Conservation (phyloP, 2,329 filamentous ascomycete genomes). For the Fusarium cyanostomum region DNA sequence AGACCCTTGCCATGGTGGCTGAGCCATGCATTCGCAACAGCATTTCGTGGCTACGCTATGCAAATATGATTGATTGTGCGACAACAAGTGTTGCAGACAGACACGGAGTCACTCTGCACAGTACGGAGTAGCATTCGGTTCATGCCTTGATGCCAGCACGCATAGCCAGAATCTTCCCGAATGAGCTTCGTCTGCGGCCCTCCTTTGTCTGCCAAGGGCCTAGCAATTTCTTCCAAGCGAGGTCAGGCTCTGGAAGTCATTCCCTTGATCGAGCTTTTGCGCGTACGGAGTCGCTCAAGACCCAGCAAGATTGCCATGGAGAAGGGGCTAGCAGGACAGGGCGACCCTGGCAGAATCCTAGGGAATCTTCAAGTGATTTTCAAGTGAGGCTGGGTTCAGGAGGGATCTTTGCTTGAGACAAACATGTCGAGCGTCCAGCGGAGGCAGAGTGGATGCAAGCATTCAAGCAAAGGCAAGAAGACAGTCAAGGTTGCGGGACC, state of each 20-base stretch:
- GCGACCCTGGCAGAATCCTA: constrained; percentile 30
- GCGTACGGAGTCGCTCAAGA: constrained; percentile 20
- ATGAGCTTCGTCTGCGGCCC: constrained; percentile 11
- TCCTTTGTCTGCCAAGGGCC: neutral
- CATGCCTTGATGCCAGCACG: neutral
- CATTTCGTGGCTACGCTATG: constrained; percentile 16
- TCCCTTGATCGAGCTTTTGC: neutral
- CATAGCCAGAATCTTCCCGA: neutral
- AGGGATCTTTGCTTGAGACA: constrained; percentile 26
- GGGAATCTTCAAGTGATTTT: constrained; percentile 31
- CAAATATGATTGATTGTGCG: constrained; percentile 6
- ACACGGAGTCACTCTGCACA: neutral
- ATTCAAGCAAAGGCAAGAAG: constrained; percentile 15
- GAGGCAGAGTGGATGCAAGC: constrained; percentile 19
- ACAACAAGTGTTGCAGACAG: constrained; percentile 2
- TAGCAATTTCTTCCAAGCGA: constrained; percentile 11
- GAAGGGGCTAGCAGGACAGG: constrained; percentile 20
- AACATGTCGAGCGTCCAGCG: constrained; percentile 7
- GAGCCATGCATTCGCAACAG: constrained; percentile 22
- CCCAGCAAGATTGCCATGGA: constrained; percentile 14
- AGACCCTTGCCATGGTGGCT: constrained; percentile 17
- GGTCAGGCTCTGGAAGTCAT: neutral
- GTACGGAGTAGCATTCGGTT: neutral
- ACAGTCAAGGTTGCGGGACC: constrained; percentile 12
- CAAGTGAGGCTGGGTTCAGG: constrained; percentile 31